A percentile compares a stretch with the other conserved stretches of the same genome.
Evolutionary conservation across 75 land plant species (phyloP).

Genomic region (Isoetes taiwanensis): DNA sequence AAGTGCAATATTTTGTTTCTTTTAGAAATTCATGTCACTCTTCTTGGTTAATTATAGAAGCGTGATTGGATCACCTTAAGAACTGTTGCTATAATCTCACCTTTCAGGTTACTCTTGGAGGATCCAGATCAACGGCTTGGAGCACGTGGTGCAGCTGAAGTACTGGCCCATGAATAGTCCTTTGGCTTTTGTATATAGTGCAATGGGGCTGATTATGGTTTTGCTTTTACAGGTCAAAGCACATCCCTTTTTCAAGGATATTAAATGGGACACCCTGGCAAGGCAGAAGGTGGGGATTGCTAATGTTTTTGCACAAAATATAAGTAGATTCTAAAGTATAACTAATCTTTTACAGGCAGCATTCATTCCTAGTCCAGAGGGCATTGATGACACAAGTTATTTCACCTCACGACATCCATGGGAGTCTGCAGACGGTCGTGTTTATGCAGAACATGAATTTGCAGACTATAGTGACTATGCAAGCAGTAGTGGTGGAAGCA

Average conservation of each 20-base stretch:
- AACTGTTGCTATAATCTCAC: neutral
- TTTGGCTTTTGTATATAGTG: neutral
- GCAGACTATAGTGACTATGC: conserved; percentile 56
- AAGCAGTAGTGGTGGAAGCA: conserved; percentile 60
- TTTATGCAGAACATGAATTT: conserved; percentile 37
- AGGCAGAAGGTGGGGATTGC: conserved; percentile 62
- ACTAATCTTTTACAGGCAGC: conserved; percentile 50
- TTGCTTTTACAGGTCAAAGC: conserved; percentile 63
- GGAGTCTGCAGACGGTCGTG: conserved; percentile 51
- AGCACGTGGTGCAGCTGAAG: conserved; percentile 93
- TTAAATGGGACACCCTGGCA: conserved; percentile 98
- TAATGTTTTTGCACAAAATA: neutral
- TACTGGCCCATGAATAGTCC: conserved; percentile 19
- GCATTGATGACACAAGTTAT: conserved; percentile 86
- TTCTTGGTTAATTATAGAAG: neutral
- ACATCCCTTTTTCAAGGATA: conserved; percentile 75
- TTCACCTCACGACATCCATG: conserved; percentile 83
- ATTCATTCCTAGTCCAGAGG: conserved; percentile 86
- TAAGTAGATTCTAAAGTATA: neutral
- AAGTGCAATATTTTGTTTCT: neutral
- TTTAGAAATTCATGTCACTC: neutral
- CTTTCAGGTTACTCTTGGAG: conserved; percentile 54
- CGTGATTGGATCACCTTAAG: neutral
- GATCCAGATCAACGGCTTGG: conserved; percentile 94
- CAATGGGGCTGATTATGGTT: neutral